phyloP scores from a whole-genome alignment of 345 rosid genomes.

The Rhodamnia argentea region DNA sequence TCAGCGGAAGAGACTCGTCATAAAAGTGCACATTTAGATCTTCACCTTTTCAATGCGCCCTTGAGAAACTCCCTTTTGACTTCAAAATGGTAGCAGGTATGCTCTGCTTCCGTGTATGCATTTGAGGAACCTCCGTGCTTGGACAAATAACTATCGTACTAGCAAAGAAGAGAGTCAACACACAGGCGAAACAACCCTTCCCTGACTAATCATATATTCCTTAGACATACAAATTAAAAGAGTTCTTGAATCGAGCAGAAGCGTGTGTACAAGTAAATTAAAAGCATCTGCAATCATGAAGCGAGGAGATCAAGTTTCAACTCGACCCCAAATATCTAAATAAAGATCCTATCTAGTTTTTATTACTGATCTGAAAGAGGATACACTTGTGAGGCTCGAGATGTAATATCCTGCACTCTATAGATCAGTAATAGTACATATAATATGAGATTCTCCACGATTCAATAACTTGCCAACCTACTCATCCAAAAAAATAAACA shows the following conservation, averaged over 20 bases:
- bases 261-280: neutral
- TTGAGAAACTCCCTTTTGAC: slow-evolving; percentile 77
- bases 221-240: neutral
- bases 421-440: neutral
- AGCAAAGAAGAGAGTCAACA: slow-evolving; percentile 45
- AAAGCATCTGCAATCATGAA: neutral
- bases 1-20: neutral
- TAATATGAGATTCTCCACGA: neutral
- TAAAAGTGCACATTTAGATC: neutral
- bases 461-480: neutral
- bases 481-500: neutral
- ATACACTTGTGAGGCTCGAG: neutral
- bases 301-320: neutral
- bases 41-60: slow-evolving; percentile 85
- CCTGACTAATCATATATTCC: neutral
- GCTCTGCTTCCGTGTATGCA: slow-evolving; percentile 93
- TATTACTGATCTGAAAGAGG: neutral
- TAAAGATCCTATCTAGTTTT: neutral
- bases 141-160: slow-evolving; percentile 99
- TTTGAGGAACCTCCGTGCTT: slow-evolving; percentile 98
- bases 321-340: neutral
- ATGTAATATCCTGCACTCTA: neutral
- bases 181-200: slow-evolving; percentile 1
- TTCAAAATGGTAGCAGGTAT: slow-evolving; percentile 97
- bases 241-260: neutral